Conservation (phyloP, 768 basidiomycete genomes). For the Tylopilus balloui region DNA sequence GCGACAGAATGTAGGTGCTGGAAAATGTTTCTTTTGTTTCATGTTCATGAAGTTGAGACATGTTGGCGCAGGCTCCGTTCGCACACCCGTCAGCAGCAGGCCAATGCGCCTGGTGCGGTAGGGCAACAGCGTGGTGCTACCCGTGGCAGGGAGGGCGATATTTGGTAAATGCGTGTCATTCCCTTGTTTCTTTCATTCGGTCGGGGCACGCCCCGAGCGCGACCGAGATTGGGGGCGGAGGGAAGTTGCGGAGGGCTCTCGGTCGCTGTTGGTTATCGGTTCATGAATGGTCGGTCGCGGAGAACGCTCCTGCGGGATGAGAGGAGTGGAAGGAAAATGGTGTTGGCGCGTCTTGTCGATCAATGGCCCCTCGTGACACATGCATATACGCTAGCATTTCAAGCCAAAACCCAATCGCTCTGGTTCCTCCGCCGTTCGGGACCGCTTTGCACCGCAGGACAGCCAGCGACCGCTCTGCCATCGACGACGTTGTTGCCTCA, state of each 20-base stretch:
- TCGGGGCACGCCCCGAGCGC: constrained; percentile 41
- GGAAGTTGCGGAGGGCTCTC: constrained; percentile 33
- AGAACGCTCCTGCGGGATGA: constrained; percentile 16
- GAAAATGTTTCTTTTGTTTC: constrained; percentile 14
- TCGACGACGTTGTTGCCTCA: constrained; percentile 37
- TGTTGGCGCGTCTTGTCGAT: constrained; percentile 25
- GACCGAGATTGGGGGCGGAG: constrained; percentile 41
- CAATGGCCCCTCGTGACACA: constrained; percentile 1
- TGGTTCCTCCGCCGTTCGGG: constrained; percentile 16
- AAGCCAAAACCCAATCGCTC: constrained; percentile 12
- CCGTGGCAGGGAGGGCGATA: constrained; percentile 42
- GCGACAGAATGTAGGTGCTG: constrained; percentile 72
- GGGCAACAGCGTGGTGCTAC: constrained; percentile 41
- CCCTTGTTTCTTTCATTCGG: constrained; percentile 31
- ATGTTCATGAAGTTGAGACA: constrained; percentile 13
- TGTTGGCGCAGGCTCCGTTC: constrained; percentile 65
- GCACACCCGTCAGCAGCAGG: constrained; percentile 77
- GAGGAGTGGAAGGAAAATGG: constrained; percentile 19
- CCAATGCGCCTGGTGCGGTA: constrained; percentile 45
- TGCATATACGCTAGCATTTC: constrained; percentile 16
- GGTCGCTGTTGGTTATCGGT: constrained; percentile 34
- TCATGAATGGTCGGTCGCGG: constrained; percentile 34
- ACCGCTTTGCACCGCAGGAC: constrained; percentile 18
- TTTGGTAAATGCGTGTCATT: constrained; percentile 38
- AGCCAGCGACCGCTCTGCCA: constrained; percentile 21